Evolutionary conservation across 495 filamentous ascomycete genomes (phyloP).

Genomic region (Neurospora sp.): DNA sequence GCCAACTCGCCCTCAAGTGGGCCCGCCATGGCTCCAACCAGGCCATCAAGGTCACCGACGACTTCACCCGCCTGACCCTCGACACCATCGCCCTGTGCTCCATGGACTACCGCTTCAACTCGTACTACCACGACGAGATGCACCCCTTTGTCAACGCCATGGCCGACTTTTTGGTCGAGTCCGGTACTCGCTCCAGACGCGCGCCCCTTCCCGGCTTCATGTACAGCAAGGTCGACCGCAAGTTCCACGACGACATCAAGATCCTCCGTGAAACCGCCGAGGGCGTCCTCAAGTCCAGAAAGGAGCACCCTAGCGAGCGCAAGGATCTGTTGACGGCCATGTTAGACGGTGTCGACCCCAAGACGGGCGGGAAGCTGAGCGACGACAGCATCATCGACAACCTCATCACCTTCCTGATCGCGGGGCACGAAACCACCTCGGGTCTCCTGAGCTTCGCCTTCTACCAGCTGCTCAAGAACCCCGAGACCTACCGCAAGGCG

Average conservation of each 20-base stretch:
- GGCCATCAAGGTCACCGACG: slow-evolving; percentile 52
- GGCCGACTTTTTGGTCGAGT: slow-evolving; percentile 46
- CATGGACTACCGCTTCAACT: slow-evolving; percentile 70
- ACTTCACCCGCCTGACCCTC: slow-evolving; percentile 66
- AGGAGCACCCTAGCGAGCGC: slow-evolving; percentile 44
- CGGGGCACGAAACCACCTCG: slow-evolving; percentile 67
- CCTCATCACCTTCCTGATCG: slow-evolving; percentile 65
- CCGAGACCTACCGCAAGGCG: slow-evolving; percentile 38
- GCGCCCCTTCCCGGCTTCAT: slow-evolving; percentile 42
- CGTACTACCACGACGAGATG: slow-evolving; percentile 55
- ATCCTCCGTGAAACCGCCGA: slow-evolving; percentile 43
- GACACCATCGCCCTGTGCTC: slow-evolving; percentile 65
- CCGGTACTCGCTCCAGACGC: slow-evolving; percentile 40
- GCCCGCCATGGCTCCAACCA: slow-evolving; percentile 49
- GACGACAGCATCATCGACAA: slow-evolving; percentile 57
- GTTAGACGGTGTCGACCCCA: slow-evolving; percentile 54
- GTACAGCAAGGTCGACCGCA: slow-evolving; percentile 41
- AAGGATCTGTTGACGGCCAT: slow-evolving; percentile 65
- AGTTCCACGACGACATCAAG: slow-evolving; percentile 49
- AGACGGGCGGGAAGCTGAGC: slow-evolving; percentile 53
- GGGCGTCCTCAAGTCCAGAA: slow-evolving; percentile 51
- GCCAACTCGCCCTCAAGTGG: slow-evolving; percentile 67
- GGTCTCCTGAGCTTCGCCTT: slow-evolving; percentile 46
- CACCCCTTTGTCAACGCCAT: slow-evolving; percentile 62
- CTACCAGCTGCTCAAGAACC: slow-evolving; percentile 48